Conservation (phyloP, 2,329 filamentous ascomycete genomes). For the Verticillium albo-atrum region DNA sequence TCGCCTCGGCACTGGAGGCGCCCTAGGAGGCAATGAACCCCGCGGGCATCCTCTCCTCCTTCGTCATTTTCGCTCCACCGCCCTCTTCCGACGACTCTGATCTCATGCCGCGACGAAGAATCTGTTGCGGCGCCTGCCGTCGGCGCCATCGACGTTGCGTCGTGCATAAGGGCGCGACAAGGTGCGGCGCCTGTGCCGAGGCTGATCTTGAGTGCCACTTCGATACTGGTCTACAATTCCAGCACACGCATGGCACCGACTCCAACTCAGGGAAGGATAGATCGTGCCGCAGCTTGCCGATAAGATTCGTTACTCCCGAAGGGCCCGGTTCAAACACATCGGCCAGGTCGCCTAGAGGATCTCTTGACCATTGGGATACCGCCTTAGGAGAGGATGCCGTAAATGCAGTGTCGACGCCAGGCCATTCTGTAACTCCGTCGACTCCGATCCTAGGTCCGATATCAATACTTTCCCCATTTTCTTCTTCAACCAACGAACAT, state of each 20-base stretch:
- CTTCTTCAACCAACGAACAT: too few species aligned
- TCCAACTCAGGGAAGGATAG: background rate
- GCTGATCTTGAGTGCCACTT: slow-evolving; percentile 6
- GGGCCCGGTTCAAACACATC: background rate
- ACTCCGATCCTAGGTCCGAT: too few species aligned
- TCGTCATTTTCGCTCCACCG: background rate
- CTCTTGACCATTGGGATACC: background rate
- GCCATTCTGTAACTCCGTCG: too few species aligned
- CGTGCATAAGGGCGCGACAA: slow-evolving; percentile 4
- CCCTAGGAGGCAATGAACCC: background rate
- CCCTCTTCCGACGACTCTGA: background rate
- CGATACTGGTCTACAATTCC: slow-evolving; percentile 6
- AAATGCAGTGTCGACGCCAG: background rate
- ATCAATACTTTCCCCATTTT: too few species aligned
- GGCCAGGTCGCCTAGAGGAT: background rate
- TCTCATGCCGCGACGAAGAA: background rate
- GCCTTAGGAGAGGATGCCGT: background rate
- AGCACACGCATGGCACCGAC: slow-evolving; percentile 4
- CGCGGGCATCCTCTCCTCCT: background rate
- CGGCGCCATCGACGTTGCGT: slow-evolving; percentile 9
- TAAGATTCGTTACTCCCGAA: background rate
- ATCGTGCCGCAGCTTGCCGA: background rate
- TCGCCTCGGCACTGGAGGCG: background rate
- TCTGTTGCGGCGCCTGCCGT: slow-evolving; percentile 8
- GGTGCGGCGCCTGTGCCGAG: slow-evolving; percentile 7